These are phyloP conservation scores for Leptographium wingfieldii DNA, from an alignment of 2,329 filamentous ascomycete species.

Conservation along the genomic window DNA sequence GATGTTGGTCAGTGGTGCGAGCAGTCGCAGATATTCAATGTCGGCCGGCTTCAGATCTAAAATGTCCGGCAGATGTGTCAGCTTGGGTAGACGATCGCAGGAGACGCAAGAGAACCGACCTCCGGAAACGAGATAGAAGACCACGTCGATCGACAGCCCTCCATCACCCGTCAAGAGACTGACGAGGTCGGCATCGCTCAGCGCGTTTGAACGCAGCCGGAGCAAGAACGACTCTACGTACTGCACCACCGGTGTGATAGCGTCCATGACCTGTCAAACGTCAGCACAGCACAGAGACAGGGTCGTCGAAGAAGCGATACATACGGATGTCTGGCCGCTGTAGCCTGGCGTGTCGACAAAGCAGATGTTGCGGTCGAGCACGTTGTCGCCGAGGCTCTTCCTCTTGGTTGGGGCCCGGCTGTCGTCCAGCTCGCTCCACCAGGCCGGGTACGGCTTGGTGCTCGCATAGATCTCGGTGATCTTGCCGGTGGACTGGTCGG, in stretches of 20 bases:
- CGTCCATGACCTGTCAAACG: constrained; percentile 33
- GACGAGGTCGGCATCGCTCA: constrained; percentile 62
- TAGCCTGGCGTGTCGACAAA: constrained; percentile 78
- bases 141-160: constrained; percentile 70
- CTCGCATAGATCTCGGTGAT: constrained; percentile 65
- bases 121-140: constrained; percentile 68
- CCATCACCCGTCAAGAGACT: constrained; percentile 69
- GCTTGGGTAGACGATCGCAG: constrained; percentile 3
- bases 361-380: constrained; percentile 84
- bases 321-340: constrained; percentile 37
- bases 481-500: constrained; percentile 21
- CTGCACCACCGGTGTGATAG: constrained; percentile 46
- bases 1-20: constrained; percentile 67
- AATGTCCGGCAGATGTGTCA: constrained; percentile 4
- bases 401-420: constrained; percentile 43
- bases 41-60: constrained; percentile 49
- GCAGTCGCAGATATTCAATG: constrained; percentile 55
- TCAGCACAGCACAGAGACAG: constrained; percentile 11
- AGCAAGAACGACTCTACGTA: constrained; percentile 63
- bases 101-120: constrained; percentile 33
- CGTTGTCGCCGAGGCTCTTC: constrained; percentile 60
- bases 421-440: constrained; percentile 75
- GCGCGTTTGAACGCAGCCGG: constrained; percentile 48
- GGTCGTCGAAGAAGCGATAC: constrained; percentile 14
- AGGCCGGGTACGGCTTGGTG: constrained; percentile 72